Percentiles rank a stretch among this genome's conserved stretches.
Evolutionary conservation across 2,329 filamentous ascomycete species (phyloP).

Genomic region (Penicillium psychrosexuale): DNA sequence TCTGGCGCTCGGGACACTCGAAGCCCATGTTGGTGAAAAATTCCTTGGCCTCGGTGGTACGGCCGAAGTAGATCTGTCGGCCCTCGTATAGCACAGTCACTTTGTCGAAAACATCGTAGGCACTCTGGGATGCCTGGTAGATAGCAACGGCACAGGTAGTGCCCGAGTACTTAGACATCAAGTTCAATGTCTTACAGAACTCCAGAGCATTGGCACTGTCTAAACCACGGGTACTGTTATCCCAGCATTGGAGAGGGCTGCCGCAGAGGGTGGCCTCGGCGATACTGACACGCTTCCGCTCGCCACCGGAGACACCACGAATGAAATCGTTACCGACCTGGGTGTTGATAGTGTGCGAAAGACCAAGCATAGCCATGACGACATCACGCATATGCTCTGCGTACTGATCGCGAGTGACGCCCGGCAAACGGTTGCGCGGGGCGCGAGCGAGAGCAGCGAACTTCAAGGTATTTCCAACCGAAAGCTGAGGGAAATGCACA

Average conservation of each 20-base stretch:
- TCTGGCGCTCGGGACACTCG: slow-evolving; percentile 65
- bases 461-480: slow-evolving; percentile 73
- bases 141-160: slow-evolving; percentile 55
- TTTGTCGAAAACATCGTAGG: slow-evolving; percentile 66
- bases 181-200: slow-evolving; percentile 53
- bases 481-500: slow-evolving; percentile 75
- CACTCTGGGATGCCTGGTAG: slow-evolving; percentile 51
- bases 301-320: slow-evolving; percentile 61
- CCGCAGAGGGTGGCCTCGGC: slow-evolving; percentile 53
- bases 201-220: slow-evolving; percentile 57
- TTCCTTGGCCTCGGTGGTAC: slow-evolving; percentile 55
- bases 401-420: slow-evolving; percentile 44
- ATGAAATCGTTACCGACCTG: slow-evolving; percentile 55
- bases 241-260: slow-evolving; percentile 49
- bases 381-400: slow-evolving; percentile 45
- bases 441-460: slow-evolving; percentile 68
- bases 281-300: slow-evolving; percentile 61
- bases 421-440: slow-evolving; percentile 43
- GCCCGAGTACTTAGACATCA: slow-evolving; percentile 50
- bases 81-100: slow-evolving; percentile 71
- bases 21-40: slow-evolving; percentile 71
- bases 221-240: slow-evolving; percentile 51
- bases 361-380: slow-evolving; percentile 45
- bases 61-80: slow-evolving; percentile 73
- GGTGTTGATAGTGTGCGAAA: slow-evolving; percentile 52